Base-by-base conservation (phyloP, 257 asterid species). In the Linderniella brevidens region DNA sequence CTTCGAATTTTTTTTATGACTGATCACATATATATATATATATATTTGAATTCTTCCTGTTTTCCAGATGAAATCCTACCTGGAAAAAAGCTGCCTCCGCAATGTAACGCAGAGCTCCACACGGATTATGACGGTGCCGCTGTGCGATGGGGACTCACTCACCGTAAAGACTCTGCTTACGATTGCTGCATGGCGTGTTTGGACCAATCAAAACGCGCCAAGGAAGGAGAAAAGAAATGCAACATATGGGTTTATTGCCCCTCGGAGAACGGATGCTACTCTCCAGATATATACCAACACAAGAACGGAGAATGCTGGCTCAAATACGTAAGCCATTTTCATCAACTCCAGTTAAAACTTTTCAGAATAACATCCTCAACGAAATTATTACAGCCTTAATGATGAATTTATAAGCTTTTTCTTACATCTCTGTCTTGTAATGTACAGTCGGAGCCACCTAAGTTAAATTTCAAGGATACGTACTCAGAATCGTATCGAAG, bases 201-300 rank as follows among this genome's bases (percentile, higher is more conserved):
- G 54, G 65, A 84, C 49, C 94, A 81, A 15, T 90, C 96, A 19
- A 81, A 62, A 64, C 78, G 53, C 13, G 86, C 98, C 1, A 72
- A 50, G 53, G 72, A 87, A 0, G 76, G 67, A 13, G 64, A 57
- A 54, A 29, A 52, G 69, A 84, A 69, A 73, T 88, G 98, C 77
- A 88, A 84, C 46, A 52, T 75, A 48, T 88, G 96, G 94, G 98
- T 88, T 41, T 88, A 84, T 57, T 84, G 98, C 58, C 96, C 98
- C 3, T 65, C 76, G 0, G 87, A 78, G 65, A 57, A 55, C 0
- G 98, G 98, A 17, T 88, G 98, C 73, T 58, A 65, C 76, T 84
- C 94, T 54, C 98, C 94, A n/a, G 98, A 88, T 61, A 71, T 78
- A 32, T 88, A 84, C 49, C 55, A 76, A 52, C 98, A 84, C 69